Conservation (phyloP, 106 monocot genomes). For the Hemerocallis citrina region DNA sequence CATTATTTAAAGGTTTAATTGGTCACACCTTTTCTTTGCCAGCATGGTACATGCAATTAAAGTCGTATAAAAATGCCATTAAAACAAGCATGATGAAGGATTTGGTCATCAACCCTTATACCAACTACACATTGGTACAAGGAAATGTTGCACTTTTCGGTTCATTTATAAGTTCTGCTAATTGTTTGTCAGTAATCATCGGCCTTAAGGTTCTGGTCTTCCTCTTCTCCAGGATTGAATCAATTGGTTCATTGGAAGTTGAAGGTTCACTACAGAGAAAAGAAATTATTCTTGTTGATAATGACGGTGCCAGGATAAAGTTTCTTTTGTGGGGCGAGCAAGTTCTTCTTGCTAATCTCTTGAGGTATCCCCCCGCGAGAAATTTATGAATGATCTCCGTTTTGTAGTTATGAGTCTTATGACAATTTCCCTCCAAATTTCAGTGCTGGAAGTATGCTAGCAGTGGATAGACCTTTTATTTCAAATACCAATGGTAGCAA, state of each 20-base stretch:
- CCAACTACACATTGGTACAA: too few relatives aligned
- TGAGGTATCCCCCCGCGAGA: constrained; percentile 40
- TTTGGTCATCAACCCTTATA: too few relatives aligned
- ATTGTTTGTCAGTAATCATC: too few relatives aligned
- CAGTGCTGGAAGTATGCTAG: constrained; percentile 97
- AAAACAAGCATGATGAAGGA: too few relatives aligned
- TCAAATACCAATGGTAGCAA: constrained; percentile 26
- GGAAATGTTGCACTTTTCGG: too few relatives aligned
- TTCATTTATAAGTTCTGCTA: too few relatives aligned
- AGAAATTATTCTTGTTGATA: constrained; percentile 63
- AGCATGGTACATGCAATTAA: too few relatives aligned
- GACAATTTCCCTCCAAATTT: constrained; percentile 18
- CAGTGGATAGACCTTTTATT: constrained; percentile 78
- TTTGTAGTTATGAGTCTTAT: constrained; percentile 7
- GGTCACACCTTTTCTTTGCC: too few relatives aligned
- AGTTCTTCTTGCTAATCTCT: constrained; percentile 75
- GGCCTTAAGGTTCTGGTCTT: neutral
- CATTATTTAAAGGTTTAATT: neutral
- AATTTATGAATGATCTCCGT: neutral
- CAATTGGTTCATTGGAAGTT: constrained; percentile 57
- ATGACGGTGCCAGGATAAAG: constrained; percentile 59
- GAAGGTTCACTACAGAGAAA: constrained; percentile 47
- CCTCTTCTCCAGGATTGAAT: constrained; percentile 55
- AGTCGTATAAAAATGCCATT: too few relatives aligned
- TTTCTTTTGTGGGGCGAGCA: constrained; percentile 97